These are phyloP conservation scores for Diplocarpon mali DNA, from an alignment of 2,329 filamentous ascomycete genomes.

Conservation along the genomic window DNA sequence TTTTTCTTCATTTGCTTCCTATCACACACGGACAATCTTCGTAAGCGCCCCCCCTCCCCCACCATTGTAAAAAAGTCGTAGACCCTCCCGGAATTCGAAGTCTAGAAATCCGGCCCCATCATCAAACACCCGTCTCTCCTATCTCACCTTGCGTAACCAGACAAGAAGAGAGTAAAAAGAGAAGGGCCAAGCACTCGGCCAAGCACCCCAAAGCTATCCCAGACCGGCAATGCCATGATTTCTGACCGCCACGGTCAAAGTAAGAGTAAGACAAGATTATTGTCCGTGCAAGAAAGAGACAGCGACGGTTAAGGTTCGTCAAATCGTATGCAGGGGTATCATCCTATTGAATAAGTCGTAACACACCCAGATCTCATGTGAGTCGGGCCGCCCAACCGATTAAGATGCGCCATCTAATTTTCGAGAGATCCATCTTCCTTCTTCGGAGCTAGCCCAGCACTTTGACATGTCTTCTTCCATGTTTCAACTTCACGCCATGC, in stretches of 20 bases:
- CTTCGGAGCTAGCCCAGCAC: slow-evolving; percentile 42
- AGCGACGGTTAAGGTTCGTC: slow-evolving; percentile 21
- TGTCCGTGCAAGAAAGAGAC: slow-evolving; percentile 23
- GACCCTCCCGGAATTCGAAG: background rate
- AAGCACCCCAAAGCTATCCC: background rate
- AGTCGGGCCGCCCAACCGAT: slow-evolving; percentile 20
- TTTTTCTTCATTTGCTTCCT: too few relatives aligned
- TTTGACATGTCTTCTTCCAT: slow-evolving; percentile 62
- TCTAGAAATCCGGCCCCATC: slow-evolving; percentile 7
- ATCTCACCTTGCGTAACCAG: too few relatives aligned
- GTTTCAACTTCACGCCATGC: slow-evolving; percentile 68
- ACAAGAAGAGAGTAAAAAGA: slow-evolving; percentile 4
- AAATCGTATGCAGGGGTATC: slow-evolving; percentile 24
- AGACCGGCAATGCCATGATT: slow-evolving; percentile 2
- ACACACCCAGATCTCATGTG: slow-evolving; percentile 14
- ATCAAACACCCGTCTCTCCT: slow-evolving; percentile 11
- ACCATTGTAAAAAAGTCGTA: too few relatives aligned
- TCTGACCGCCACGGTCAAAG: background rate
- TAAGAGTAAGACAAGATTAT: slow-evolving; percentile 8
- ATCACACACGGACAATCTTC: too few relatives aligned
- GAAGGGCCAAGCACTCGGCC: too few relatives aligned
- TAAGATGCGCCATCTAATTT: slow-evolving; percentile 21
- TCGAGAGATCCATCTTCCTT: slow-evolving; percentile 30
- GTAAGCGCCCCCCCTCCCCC: too few relatives aligned
- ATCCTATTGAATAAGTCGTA: slow-evolving; percentile 21